Evolutionary conservation across 352 stramenopile genomes (phyloP).

Genomic region (Phytophthora nicotianae): DNA sequence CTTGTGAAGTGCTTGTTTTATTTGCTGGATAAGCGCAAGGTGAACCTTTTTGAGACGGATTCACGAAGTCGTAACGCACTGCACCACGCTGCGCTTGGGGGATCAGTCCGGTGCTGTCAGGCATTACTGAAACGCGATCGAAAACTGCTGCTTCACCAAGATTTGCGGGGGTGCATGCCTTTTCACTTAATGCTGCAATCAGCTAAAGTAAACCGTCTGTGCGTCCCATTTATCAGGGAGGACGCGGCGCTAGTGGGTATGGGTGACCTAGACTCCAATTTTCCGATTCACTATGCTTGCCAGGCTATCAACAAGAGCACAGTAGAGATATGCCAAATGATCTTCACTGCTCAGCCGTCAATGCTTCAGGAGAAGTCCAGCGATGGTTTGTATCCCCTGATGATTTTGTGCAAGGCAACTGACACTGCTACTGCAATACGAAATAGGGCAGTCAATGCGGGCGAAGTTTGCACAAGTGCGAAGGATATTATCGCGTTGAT

Average conservation of each 20-base stretch:
- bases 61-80: conserved; percentile 52
- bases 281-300: conserved; percentile 73
- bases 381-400: conserved; percentile 44
- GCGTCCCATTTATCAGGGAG: conserved; percentile 41
- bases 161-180: conserved; percentile 55
- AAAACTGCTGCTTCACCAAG: conserved; percentile 56
- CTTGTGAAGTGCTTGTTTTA: conserved; percentile 45
- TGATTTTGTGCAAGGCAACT: conserved; percentile 56
- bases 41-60: conserved; percentile 60
- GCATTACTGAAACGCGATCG: conserved; percentile 48
- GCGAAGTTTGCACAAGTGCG: conserved; percentile 23
- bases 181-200: conserved; percentile 68
- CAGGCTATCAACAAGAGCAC: conserved; percentile 51
- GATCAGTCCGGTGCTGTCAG: conserved; percentile 37
- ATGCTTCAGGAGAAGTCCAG: conserved; percentile 47
- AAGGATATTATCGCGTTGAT: conserved; percentile 53
- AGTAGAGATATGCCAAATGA: conserved; percentile 48
- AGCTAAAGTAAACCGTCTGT: conserved; percentile 48
- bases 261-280: conserved; percentile 49
- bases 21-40: conserved; percentile 47
- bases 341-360: conserved; percentile 46
- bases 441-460: conserved; percentile 4
- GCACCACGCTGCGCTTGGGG: conserved; percentile 56
- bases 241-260: conserved; percentile 44
- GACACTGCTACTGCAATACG: conserved; percentile 1